Evolutionary conservation across 2,329 filamentous ascomycete species (phyloP), one percentile per base, ranked within the genome.

Genomic region (Cytospora chrysosperma): DNA sequence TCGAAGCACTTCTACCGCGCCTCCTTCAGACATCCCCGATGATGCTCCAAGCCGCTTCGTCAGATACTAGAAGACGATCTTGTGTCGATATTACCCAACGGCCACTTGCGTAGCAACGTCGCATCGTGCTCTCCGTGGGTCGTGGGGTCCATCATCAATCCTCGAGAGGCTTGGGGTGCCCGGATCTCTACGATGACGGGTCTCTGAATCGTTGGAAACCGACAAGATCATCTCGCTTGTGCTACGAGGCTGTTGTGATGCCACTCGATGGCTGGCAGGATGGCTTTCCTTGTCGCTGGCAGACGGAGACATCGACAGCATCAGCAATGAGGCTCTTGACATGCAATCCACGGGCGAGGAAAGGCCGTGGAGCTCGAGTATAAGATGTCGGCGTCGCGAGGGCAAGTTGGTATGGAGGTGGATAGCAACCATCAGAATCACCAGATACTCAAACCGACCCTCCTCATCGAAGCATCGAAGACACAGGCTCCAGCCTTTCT

Each of bases 31-130:
- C 51, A n/a, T 15, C 34, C 17, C 43, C 15, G 27, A 17, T 37
- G 59, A 49, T 30, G 51, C 47, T 55, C 59, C 59, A 61, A 61
- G 51, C 51, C 37, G 51, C 59, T 49, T 49, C 19, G n/a, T 55
- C 51, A 51, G 51, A 53, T 40, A 32, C 40, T 43, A 55, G 7
- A 30, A 34, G n/a, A 37, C n/a, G n/a, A 24, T 10, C 7, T 12
- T 2, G 43, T 13, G 12, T 21, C 19, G 19, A 43, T n/a, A 19
- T n/a, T n/a, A 2, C 10, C 21, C 40, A 32, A 27, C 43, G 37
- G 55, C 21, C 27, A 52, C n/a, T 12, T 4, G 30, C 40, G 21
- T 50, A 43, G 51, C 37, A 61, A 55, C 40, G 51, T 61, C 59
- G 51, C 59, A 61, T 49, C n/a, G 21, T 50, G 37, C 27, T 55